A percentile compares a stretch with the other conserved stretches of the same genome.
These are phyloP conservation scores for Boletales sp. DNA, from an alignment of 768 basidiomycete species.

Conservation along the genomic window DNA sequence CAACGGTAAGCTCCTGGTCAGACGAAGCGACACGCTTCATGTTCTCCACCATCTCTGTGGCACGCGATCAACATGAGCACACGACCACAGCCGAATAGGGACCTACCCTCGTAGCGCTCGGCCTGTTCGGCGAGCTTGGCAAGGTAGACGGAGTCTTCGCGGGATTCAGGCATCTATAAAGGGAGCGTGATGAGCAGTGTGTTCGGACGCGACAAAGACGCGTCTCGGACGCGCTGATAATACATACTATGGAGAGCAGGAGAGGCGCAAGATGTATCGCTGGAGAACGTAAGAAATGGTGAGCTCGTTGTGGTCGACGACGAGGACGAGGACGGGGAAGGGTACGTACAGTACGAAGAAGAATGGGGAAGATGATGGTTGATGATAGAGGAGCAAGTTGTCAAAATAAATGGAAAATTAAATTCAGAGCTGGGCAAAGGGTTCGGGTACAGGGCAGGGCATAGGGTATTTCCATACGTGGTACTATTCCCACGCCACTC, in stretches of 20 bases:
- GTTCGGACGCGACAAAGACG: slow-evolving; percentile 29
- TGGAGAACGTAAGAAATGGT: slow-evolving; percentile 20
- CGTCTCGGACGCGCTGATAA: slow-evolving; percentile 35
- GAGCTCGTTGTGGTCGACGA: slow-evolving; percentile 35
- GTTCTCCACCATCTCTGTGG: slow-evolving; percentile 94
- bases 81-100: slow-evolving; percentile 2
- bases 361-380: slow-evolving; percentile 43
- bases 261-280: slow-evolving; percentile 15
- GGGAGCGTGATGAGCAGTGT: slow-evolving; percentile 11
- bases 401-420: slow-evolving; percentile 55
- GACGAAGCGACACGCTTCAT: slow-evolving; percentile 99
- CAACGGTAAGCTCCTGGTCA: slow-evolving; percentile 96
- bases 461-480: slow-evolving; percentile 27
- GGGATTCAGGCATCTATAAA: slow-evolving; percentile 68
- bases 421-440: slow-evolving; percentile 74
- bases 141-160: slow-evolving; percentile 98
- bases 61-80: slow-evolving; percentile 10
- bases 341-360: slow-evolving; percentile 42
- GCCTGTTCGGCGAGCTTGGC: slow-evolving; percentile 99
- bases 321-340: slow-evolving; percentile 24
- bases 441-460: slow-evolving; percentile 50
- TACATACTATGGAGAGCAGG: slow-evolving; percentile 40
- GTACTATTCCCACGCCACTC: slow-evolving; percentile 23
- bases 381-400: slow-evolving; percentile 41
- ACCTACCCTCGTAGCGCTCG: slow-evolving; percentile 94